Base-by-base conservation (phyloP, 441 rosid species). In the Populus hybrid region DNA sequence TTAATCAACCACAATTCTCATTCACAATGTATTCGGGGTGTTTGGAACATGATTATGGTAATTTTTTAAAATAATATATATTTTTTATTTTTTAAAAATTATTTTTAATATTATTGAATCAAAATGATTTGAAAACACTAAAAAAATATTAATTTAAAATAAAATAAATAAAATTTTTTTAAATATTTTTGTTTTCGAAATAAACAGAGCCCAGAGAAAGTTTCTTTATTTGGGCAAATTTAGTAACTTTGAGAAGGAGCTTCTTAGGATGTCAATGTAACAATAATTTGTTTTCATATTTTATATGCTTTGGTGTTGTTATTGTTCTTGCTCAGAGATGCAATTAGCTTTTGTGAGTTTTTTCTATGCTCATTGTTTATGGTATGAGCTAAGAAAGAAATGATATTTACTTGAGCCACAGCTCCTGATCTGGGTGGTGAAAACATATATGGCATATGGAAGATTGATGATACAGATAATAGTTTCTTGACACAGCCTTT, bases 401-500 rank as follows among this genome's bases (percentile, higher is more conserved):
- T 83, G 42, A 5, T 21, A 69, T 61, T 77, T 78, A 21, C 81
- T 76, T 83, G 76, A 76, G 74, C 59, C 78, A 78, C 89, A 92
- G 99, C 87, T 82, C 90, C 90, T 36, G 91, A 88, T 38, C 77
- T 90, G 16, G 88, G 89, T 72, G 78, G 87, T 69, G 92, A 81
- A 72, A 90, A 85, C 28, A 67, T 79, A 23, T 74, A 78, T 87
- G 99, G 93, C 63, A 85, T 89, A 67, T 95, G 99, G 98, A 91
- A 86, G 87, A 91, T 95, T 67, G 86, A 92, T 85, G 97, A 95
- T 80, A 77, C 70, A 67, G 98, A 92, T 73, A 95, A 90, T 80
- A 94, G 95, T 84, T 94, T 95, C 88, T 85, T 83, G 8, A 92
- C 99, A 66, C 97, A 88, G 76, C 98, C 97, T 71, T 95, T 95